Percentiles rank a stretch among this genome's conserved stretches.
Conservation (phyloP, 1,284 basidiomycete species). For the Sanghuangporus sanghuang region DNA sequence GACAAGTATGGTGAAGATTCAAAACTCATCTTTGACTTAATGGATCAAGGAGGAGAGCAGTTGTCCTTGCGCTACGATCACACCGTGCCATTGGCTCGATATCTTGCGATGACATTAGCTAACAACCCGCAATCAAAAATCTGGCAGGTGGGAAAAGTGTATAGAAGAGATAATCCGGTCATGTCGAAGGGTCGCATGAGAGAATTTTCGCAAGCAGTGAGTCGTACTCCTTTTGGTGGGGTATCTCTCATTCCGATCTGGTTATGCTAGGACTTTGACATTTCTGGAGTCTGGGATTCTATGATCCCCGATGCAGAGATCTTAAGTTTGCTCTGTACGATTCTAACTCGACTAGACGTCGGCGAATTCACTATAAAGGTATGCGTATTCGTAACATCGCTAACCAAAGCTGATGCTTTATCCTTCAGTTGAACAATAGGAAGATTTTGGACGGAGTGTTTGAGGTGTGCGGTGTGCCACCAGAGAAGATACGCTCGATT, state of each 20-base stretch:
- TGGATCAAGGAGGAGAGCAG: constrained; percentile 98
- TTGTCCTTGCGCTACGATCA: constrained; percentile 94
- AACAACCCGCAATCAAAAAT: constrained; percentile 73
- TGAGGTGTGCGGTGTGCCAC: constrained; percentile 91
- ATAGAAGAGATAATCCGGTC: constrained; percentile 93
- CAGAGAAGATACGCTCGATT: constrained; percentile 90
- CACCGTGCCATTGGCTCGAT: constrained; percentile 94
- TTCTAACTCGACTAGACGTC: constrained; percentile 81
- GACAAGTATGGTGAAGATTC: constrained; percentile 98
- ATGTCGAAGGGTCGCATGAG: constrained; percentile 98
- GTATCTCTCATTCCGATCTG: background rate
- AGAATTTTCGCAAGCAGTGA: constrained; percentile 96
- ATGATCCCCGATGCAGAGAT: constrained; percentile 98
- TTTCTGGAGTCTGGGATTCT: constrained; percentile 88
- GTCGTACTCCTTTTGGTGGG: constrained; percentile 25
- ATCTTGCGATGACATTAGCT: constrained; percentile 90
- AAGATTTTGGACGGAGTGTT: constrained; percentile 98
- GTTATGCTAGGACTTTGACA: constrained; percentile 86
- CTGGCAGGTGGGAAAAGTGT: constrained; percentile 98
- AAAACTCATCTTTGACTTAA: constrained; percentile 97
- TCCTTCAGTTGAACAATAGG: constrained; percentile 83
- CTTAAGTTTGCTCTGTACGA: constrained; percentile 78
- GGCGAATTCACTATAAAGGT: constrained; percentile 95
- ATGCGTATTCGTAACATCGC: constrained; percentile 14
- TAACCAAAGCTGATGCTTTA: background rate